Conservation (phyloP, 192 early-diverging fungal genomes). For the Backusella australiensis region DNA sequence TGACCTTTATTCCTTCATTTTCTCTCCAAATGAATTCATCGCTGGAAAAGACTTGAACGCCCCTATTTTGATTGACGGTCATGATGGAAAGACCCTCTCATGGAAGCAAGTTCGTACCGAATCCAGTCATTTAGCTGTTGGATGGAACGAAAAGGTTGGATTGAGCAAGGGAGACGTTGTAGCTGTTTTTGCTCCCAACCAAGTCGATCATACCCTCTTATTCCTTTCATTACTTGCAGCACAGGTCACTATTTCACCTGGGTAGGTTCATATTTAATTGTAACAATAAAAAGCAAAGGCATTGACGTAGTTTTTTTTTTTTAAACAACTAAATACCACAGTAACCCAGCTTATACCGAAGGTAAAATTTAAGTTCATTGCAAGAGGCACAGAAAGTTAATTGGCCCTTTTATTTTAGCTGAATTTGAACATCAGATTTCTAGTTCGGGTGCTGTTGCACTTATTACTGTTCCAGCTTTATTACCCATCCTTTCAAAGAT, state of each 20-base stretch:
- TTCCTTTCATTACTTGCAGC: slow-evolving; percentile 56
- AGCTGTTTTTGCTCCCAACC: slow-evolving; percentile 69
- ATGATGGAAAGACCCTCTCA: slow-evolving; percentile 6
- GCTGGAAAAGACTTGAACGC: neutral
- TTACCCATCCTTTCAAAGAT: slow-evolving; percentile 36
- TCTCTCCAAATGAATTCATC: slow-evolving; percentile 21
- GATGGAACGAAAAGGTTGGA: slow-evolving; percentile 44
- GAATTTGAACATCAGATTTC: slow-evolving; percentile 67
- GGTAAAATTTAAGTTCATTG: neutral
- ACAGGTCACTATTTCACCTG: slow-evolving; percentile 69
- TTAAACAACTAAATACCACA: neutral
- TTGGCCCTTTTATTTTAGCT: slow-evolving; percentile 10
- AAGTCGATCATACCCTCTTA: slow-evolving; percentile 59
- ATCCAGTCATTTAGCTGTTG: slow-evolving; percentile 41
- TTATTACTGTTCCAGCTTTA: slow-evolving; percentile 55
- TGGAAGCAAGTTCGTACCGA: slow-evolving; percentile 16
- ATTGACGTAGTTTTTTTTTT: neutral
- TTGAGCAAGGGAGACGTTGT: slow-evolving; percentile 71
- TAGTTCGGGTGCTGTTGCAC: slow-evolving; percentile 60
- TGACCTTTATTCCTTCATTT: slow-evolving; percentile 29
- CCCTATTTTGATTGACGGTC: slow-evolving; percentile 19
- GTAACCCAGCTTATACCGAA: slow-evolving; percentile 21
- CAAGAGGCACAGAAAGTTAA: neutral
- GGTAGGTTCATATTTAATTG: slow-evolving; percentile 16
- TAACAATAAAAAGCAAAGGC: neutral